A percentile compares a stretch with the other conserved stretches of the same genome.
Evolutionary conservation across 2,329 filamentous ascomycete species (phyloP).

Genomic region (Diaporthe velutina): DNA sequence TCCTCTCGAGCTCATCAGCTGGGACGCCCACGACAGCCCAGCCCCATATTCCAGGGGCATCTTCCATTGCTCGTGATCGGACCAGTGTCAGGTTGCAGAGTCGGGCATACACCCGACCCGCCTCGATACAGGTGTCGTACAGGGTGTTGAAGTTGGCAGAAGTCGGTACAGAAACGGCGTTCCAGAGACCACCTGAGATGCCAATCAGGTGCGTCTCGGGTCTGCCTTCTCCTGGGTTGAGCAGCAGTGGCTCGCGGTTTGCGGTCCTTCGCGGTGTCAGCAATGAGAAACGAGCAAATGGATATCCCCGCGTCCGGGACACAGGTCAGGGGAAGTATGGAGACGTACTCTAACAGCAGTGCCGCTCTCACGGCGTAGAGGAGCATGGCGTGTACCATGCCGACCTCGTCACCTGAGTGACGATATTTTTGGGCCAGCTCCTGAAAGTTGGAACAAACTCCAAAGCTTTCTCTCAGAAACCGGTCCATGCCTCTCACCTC

Average conservation of each 20-base stretch:
- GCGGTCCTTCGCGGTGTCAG: slow-evolving; percentile 7
- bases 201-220: slow-evolving; percentile 14
- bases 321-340: too few species aligned
- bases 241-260: slow-evolving; percentile 10
- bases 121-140: slow-evolving; percentile 14
- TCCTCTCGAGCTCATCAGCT: slow-evolving; percentile 5
- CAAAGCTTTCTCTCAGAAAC: slow-evolving; percentile 12
- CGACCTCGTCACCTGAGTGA: slow-evolving; percentile 14
- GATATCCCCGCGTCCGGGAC: neutral
- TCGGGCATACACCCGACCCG: slow-evolving; percentile 12
- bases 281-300: neutral
- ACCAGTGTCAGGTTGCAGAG: slow-evolving; percentile 20
- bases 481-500: slow-evolving; percentile 8
- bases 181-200: slow-evolving; percentile 15
- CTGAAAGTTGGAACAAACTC: slow-evolving; percentile 9
- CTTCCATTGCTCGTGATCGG: slow-evolving; percentile 21
- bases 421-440: slow-evolving; percentile 16
- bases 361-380: slow-evolving; percentile 23
- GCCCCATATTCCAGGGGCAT: slow-evolving; percentile 15
- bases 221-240: slow-evolving; percentile 10
- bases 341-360: slow-evolving; percentile 1
- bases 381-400: slow-evolving; percentile 27
- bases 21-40: slow-evolving; percentile 18
- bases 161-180: slow-evolving; percentile 17
- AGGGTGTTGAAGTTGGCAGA: slow-evolving; percentile 15